phyloP scores from a whole-genome alignment of 2,329 filamentous ascomycete genomes.

The Parastagonospora nodorum region DNA sequence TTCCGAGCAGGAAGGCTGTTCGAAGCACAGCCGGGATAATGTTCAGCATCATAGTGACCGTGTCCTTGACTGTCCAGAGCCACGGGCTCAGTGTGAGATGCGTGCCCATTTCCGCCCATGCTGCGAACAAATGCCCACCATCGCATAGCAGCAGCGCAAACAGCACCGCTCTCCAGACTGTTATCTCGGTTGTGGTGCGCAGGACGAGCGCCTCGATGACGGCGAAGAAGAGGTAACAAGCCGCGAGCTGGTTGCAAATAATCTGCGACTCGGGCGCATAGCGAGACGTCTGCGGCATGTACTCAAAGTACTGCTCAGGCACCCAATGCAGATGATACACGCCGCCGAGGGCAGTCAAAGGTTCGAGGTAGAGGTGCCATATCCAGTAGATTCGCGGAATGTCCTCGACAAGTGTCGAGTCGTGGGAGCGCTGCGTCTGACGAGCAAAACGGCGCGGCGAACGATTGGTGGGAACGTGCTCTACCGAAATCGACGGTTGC shows the following conservation, averaged over 20 bases:
- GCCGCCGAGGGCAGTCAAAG: conserved; percentile 58
- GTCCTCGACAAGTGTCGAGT: neutral
- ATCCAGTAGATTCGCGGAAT: conserved; percentile 65
- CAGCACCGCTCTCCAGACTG: conserved; percentile 72
- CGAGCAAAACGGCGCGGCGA: neutral
- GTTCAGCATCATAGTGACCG: conserved; percentile 42
- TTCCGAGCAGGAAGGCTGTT: too few species aligned
- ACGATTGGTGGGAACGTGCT: conserved; percentile 10
- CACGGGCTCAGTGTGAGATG: conserved; percentile 25
- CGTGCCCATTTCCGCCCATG: conserved; percentile 39
- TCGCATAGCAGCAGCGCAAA: conserved; percentile 73
- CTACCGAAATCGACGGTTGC: neutral
- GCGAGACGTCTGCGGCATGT: conserved; percentile 59
- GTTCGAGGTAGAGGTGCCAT: conserved; percentile 78
- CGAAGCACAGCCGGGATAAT: too few species aligned
- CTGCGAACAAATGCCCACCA: conserved; percentile 67
- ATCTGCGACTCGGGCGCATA: conserved; percentile 52
- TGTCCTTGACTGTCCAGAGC: conserved; percentile 46
- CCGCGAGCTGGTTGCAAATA: conserved; percentile 74
- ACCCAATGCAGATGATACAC: conserved; percentile 57
- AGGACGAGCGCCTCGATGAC: conserved; percentile 77
- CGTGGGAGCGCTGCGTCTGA: neutral
- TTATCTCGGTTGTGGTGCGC: conserved; percentile 67
- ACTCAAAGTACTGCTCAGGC: conserved; percentile 64
- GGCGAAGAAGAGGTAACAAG: conserved; percentile 77